A percentile compares a stretch with the other conserved stretches of the same genome.
These are phyloP conservation scores for Trichoderma afroharzianum DNA, from an alignment of 2,329 filamentous ascomycete species.

Conservation along the genomic window DNA sequence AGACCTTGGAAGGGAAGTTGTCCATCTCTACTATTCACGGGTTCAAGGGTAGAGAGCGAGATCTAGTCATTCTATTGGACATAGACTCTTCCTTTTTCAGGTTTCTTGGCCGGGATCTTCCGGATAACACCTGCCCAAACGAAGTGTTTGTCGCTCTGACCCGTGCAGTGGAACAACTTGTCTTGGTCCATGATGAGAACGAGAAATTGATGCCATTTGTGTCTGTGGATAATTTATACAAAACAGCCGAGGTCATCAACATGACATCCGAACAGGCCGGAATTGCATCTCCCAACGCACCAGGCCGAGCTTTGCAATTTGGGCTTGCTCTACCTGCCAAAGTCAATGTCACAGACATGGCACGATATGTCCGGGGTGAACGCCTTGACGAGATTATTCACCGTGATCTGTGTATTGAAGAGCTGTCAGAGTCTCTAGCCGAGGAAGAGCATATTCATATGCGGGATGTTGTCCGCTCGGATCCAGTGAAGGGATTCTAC, in stretches of 20 bases:
- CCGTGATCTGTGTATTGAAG: conserved; percentile 19
- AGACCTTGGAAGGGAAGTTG: conserved; percentile 27
- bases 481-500: conserved; percentile 16
- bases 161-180: conserved; percentile 28
- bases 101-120: conserved; percentile 24
- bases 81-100: conserved; percentile 27
- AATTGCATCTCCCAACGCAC: not conserved
- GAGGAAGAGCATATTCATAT: not conserved
- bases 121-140: conserved; percentile 30
- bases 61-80: conserved; percentile 28
- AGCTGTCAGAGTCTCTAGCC: not conserved
- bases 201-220: conserved; percentile 27
- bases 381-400: conserved; percentile 20
- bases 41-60: conserved; percentile 32
- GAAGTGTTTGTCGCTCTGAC: conserved; percentile 30
- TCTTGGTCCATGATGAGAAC: conserved; percentile 24
- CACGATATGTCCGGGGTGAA: conserved; percentile 26
- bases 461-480: conserved; percentile 17
- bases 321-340: conserved; percentile 18
- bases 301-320: conserved; percentile 17
- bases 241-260: conserved; percentile 20
- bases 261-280: not conserved
- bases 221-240: conserved; percentile 17
- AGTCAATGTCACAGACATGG: conserved; percentile 22
- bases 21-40: conserved; percentile 32